phyloP scores from a whole-genome alignment of 441 rosid species.

The Croton setiger region DNA sequence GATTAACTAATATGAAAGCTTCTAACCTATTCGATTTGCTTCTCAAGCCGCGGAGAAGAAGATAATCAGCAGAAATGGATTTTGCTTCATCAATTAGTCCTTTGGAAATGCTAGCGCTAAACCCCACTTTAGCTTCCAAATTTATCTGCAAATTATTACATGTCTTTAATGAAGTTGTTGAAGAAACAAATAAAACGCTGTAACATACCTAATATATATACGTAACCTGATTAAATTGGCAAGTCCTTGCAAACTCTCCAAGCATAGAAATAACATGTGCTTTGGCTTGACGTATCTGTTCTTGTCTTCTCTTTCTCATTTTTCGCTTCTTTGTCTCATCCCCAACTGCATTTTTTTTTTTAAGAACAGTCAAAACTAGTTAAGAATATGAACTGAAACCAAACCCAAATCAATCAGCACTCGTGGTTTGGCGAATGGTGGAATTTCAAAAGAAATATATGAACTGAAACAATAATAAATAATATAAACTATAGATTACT shows the following conservation, averaged over 20 bases:
- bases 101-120: slow-evolving; percentile 51
- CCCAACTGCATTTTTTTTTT: slow-evolving; percentile 30
- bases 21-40: slow-evolving; percentile 43
- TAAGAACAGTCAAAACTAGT: neutral
- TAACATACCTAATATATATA: neutral
- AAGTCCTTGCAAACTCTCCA: slow-evolving; percentile 57
- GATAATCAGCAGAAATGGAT: slow-evolving; percentile 64
- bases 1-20: neutral
- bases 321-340: slow-evolving; percentile 37
- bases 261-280: slow-evolving; percentile 83
- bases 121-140: slow-evolving; percentile 82
- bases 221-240: slow-evolving; percentile 59
- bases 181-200: neutral
- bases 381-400: too few species aligned
- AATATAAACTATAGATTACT: neutral
- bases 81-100: slow-evolving; percentile 71
- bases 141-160: slow-evolving; percentile 41
- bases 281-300: slow-evolving; percentile 62
- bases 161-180: neutral
- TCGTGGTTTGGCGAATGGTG: too few species aligned
- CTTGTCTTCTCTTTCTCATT: slow-evolving; percentile 34
- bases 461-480: neutral
- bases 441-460: too few species aligned
- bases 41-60: slow-evolving; percentile 61
- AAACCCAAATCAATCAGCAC: too few species aligned